Evolutionary conservation across 2,329 filamentous ascomycete species (phyloP).

Genomic region (Tolypocladium endophyticum): DNA sequence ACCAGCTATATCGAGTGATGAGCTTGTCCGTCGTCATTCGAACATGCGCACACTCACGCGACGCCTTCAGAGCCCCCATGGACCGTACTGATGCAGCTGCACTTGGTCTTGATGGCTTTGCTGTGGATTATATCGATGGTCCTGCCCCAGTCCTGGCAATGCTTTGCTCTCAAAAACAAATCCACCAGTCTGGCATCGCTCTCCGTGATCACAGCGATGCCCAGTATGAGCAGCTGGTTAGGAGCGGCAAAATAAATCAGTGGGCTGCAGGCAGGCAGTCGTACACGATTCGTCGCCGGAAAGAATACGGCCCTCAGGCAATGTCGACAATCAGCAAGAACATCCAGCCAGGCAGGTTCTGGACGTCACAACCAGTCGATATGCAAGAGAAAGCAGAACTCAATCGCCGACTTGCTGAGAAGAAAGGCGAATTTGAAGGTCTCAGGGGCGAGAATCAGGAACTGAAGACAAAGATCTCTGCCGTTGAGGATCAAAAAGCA

Average conservation of each 20-base stretch:
- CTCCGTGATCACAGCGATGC: conserved; percentile 52
- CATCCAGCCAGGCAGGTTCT: conserved; percentile 53
- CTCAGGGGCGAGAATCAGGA: conserved; percentile 23
- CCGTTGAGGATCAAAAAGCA: conserved; percentile 30
- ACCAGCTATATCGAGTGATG: conserved; percentile 52
- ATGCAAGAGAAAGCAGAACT: conserved; percentile 51
- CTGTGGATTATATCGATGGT: conserved; percentile 67
- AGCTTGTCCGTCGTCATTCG: conserved; percentile 64
- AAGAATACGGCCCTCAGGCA: conserved; percentile 69
- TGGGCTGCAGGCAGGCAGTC: conserved; percentile 60
- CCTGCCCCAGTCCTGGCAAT: conserved; percentile 78
- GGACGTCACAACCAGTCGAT: conserved; percentile 72
- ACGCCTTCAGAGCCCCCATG: conserved; percentile 44
- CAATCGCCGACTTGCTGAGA: conserved; percentile 37
- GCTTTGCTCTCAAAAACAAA: conserved; percentile 63
- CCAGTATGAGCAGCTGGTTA: conserved; percentile 56
- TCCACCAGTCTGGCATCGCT: conserved; percentile 60
- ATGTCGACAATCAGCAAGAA: conserved; percentile 57
- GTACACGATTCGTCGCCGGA: conserved; percentile 58
- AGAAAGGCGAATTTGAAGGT: conserved; percentile 21
- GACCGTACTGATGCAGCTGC: conserved; percentile 40
- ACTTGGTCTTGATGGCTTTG: conserved; percentile 68
- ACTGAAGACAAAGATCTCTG: conserved; percentile 25
- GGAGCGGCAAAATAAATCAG: conserved; percentile 44
- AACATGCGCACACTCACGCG: conserved; percentile 44